Conservation (phyloP, 129 eudicot species). For the Artemisia tridentata region DNA sequence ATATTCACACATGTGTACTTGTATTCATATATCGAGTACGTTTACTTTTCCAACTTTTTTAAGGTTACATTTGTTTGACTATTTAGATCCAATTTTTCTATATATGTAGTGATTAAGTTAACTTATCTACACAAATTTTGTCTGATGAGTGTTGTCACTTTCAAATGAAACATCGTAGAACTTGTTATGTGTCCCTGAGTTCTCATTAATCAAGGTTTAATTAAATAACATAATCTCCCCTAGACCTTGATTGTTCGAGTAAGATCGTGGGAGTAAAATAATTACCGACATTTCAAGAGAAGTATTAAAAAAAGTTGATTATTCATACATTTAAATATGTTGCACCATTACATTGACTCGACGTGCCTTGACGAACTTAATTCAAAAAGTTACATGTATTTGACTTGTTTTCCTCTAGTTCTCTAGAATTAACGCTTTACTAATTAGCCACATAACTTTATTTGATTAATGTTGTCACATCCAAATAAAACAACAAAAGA, state of each 20-base stretch:
- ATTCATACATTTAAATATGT: too few species aligned
- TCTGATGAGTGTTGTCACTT: conserved; percentile 12
- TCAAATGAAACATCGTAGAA: conserved; percentile 21
- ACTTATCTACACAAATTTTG: neutral
- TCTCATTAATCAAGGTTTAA: neutral
- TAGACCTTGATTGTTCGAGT: neutral
- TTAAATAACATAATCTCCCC: conserved; percentile 4
- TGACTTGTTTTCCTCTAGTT: too few species aligned
- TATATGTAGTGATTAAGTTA: neutral
- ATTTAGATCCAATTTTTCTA: neutral
- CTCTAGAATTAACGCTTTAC: too few species aligned
- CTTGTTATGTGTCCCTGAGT: neutral
- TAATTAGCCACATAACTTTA: too few species aligned
- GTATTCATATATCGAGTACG: too few species aligned
- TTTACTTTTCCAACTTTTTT: neutral
- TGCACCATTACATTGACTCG: too few species aligned
- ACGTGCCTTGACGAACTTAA: too few species aligned
- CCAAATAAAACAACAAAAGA: too few species aligned
- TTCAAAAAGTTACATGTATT: too few species aligned
- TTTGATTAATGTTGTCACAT: too few species aligned
- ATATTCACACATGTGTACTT: too few species aligned
- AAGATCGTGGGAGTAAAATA: neutral
- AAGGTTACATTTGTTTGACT: conserved; percentile 2
- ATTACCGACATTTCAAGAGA: neutral
- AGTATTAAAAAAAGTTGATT: neutral